phyloP scores from a whole-genome alignment of 805 yeast genomes.

The Saturnispora serradocipensis region DNA sequence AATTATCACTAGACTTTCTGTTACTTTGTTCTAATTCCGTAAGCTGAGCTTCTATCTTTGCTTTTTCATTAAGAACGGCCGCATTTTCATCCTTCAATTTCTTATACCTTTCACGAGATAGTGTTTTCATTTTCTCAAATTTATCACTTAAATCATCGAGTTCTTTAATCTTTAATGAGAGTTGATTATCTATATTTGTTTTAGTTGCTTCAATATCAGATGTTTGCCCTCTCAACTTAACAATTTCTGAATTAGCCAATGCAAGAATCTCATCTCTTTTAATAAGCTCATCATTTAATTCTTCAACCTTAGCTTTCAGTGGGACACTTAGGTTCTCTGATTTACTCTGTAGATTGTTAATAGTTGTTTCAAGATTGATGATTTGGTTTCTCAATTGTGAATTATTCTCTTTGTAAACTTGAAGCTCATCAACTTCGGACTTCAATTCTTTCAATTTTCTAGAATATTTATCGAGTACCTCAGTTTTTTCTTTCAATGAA shows the following conservation, averaged over 20 bases:
- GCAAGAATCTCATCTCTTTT: conserved; percentile 42
- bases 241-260: conserved; percentile 42
- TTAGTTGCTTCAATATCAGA: conserved; percentile 29
- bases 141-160: conserved; percentile 15
- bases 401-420: conserved; percentile 25
- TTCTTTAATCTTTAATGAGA: conserved; percentile 7
- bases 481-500: conserved; percentile 21
- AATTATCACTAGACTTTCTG: conserved; percentile 3
- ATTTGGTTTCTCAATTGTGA: conserved; percentile 20
- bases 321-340: conserved; percentile 10
- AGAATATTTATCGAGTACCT: conserved; percentile 17
- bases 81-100: conserved; percentile 20
- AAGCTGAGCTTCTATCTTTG: conserved; percentile 16
- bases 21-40: conserved; percentile 13
- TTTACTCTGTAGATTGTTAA: conserved; percentile 15
- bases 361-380: conserved; percentile 8
- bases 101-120: conserved; percentile 26
- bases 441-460: conserved; percentile 19
- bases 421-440: conserved; percentile 22
- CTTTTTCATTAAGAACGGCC: conserved; percentile 8
- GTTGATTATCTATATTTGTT: conserved; percentile 14
- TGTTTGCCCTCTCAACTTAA: conserved; percentile 45
- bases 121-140: conserved; percentile 24
- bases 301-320: conserved; percentile 12
- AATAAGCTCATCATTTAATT: conserved; percentile 26